Conservation (phyloP, 805 yeast species). For the Candida incommunis region DNA sequence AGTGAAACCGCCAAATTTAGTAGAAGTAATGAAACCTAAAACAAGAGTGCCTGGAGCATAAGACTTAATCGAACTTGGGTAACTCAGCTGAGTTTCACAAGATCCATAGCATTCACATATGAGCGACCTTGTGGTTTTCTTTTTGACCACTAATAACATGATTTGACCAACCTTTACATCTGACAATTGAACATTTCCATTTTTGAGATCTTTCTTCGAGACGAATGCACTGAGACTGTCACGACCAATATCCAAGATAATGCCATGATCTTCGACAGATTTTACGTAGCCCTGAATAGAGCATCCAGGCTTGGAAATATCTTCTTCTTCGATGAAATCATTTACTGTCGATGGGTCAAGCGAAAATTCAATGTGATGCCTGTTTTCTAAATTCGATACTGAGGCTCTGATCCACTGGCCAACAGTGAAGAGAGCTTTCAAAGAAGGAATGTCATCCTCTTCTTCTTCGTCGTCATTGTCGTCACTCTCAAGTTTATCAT, state of each 20-base stretch:
- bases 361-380: conserved; percentile 52
- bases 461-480: conserved; percentile 12
- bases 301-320: conserved; percentile 39
- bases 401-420: conserved; percentile 85
- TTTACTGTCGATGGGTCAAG: conserved; percentile 68
- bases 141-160: conserved; percentile 43
- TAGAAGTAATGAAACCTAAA: conserved; percentile 53
- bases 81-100: not conserved
- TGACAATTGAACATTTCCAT: conserved; percentile 24
- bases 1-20: conserved; percentile 46
- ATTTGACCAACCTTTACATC: conserved; percentile 48
- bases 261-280: conserved; percentile 88
- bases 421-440: conserved; percentile 37
- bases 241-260: conserved; percentile 57
- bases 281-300: conserved; percentile 63
- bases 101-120: not conserved
- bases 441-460: conserved; percentile 38
- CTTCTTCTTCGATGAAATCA: conserved; percentile 44
- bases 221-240: conserved; percentile 52
- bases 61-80: not conserved
- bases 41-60: conserved; percentile 68
- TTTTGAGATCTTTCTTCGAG: conserved; percentile 47
- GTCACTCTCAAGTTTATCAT: conserved; percentile 28
- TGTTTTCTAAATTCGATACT: conserved; percentile 34
- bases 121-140: conserved; percentile 22